Percentiles rank a stretch among this genome's conserved stretches.
phyloP scores from a whole-genome alignment of 2,329 filamentous ascomycete genomes.

The Diaporthe amygdali region DNA sequence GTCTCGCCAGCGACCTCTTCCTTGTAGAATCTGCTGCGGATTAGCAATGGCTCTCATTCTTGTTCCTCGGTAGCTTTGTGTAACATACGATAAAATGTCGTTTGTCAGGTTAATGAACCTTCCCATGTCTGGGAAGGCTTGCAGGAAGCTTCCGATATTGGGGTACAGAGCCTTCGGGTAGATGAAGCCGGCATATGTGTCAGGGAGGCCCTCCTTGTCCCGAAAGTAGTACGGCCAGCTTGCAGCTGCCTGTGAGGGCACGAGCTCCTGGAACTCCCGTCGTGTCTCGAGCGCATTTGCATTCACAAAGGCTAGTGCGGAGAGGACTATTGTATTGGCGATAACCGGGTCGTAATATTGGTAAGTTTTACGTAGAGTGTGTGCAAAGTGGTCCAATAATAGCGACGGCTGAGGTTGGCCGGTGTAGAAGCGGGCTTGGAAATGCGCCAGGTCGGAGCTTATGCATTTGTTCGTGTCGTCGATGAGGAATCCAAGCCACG shows the following conservation, averaged over 20 bases:
- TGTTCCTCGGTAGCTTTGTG: not conserved
- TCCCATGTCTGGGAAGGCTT: constrained; percentile 34
- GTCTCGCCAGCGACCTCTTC: constrained; percentile 34
- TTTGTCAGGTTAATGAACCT: constrained; percentile 34
- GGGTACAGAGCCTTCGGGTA: constrained; percentile 34
- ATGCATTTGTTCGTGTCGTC: constrained; percentile 34
- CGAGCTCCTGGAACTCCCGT: constrained; percentile 28
- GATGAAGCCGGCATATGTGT: constrained; percentile 34
- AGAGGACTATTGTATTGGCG: constrained; percentile 34
- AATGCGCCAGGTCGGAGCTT: constrained; percentile 28
- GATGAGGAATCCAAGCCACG: constrained; percentile 36
- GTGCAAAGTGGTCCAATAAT: constrained; percentile 31
- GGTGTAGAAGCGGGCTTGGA: constrained; percentile 32
- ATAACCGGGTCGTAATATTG: constrained; percentile 32
- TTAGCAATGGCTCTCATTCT: not conserved
- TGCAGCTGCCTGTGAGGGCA: constrained; percentile 27
- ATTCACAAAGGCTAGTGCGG: constrained; percentile 36
- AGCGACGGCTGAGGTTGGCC: constrained; percentile 29
- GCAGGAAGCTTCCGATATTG: constrained; percentile 33
- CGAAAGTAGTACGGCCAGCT: constrained; percentile 35
- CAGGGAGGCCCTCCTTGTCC: constrained; percentile 33
- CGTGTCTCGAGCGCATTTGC: constrained; percentile 32
- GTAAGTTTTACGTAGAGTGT: constrained; percentile 29
- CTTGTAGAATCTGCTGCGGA: constrained; percentile 33
- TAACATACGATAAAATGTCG: constrained; percentile 35